Percentiles rank a stretch among this genome's conserved stretches.
These are phyloP conservation scores for Melampsora larici-populina DNA, from an alignment of 1,284 basidiomycete species.

Conservation along the genomic window DNA sequence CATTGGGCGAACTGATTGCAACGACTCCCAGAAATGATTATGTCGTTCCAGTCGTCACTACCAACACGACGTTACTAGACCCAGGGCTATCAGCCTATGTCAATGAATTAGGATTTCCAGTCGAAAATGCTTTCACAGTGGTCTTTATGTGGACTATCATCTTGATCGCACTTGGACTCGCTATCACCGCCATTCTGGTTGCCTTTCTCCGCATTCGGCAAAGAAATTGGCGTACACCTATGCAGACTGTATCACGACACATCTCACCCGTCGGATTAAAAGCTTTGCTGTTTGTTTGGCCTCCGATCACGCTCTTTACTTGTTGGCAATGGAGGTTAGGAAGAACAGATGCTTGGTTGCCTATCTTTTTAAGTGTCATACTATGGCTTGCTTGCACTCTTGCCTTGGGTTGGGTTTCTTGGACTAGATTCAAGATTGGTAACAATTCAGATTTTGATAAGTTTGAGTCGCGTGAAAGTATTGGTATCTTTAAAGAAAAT, in stretches of 20 bases:
- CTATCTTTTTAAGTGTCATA: constrained; percentile 30
- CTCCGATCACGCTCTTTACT: constrained; percentile 29
- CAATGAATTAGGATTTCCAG: constrained; percentile 38
- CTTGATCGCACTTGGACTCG: constrained; percentile 2
- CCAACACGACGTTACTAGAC: constrained; percentile 32
- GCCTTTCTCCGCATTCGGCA: not conserved
- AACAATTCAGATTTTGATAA: not conserved
- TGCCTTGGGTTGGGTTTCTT: constrained; percentile 8
- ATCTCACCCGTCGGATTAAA: constrained; percentile 6
- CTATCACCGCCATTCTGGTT: not conserved
- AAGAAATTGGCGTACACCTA: not conserved
- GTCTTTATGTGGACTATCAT: constrained; percentile 37
- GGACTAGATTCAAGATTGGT: not conserved
- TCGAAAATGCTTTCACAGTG: constrained; percentile 39
- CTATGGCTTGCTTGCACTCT: constrained; percentile 10
- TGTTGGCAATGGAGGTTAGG: constrained; percentile 42
- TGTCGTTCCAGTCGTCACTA: constrained; percentile 28
- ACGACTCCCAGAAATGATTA: not conserved
- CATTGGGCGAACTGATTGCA: not conserved
- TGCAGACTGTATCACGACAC: not conserved
- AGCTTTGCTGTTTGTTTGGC: constrained; percentile 13
- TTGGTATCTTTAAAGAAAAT: constrained; percentile 20
- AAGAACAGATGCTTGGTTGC: constrained; percentile 17
- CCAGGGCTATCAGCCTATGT: constrained; percentile 39
- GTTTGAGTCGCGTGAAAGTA: too few relatives aligned